These are phyloP conservation scores for Dichotomocladium elegans DNA, from an alignment of 371 early-diverging fungal genomes.

Conservation along the genomic window DNA sequence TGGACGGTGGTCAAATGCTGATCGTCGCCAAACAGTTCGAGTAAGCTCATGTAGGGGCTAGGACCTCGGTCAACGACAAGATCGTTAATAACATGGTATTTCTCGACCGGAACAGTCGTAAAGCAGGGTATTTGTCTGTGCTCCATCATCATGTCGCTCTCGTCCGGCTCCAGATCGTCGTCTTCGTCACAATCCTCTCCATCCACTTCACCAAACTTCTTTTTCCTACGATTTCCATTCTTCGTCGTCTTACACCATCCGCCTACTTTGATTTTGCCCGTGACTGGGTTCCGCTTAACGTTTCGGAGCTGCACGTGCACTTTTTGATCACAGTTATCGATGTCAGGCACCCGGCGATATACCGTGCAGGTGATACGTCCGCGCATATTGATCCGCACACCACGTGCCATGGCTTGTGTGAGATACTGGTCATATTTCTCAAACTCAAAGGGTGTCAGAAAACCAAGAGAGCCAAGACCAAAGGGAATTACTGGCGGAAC, in stretches of 20 bases:
- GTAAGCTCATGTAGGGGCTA: conserved; percentile 79
- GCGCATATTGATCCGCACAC: conserved; percentile 81
- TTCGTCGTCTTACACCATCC: conserved; percentile 28
- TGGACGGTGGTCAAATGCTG: conserved; percentile 80
- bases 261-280: conserved; percentile 44
- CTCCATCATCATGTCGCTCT: conserved; percentile 13
- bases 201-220: conserved; percentile 48
- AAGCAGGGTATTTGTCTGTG: conserved; percentile 41
- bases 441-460: conserved; percentile 87
- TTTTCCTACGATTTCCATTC: conserved; percentile 6
- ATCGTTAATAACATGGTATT: conserved; percentile 74
- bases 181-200: conserved; percentile 27
- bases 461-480: conserved; percentile 87
- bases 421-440: conserved; percentile 55
- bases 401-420: conserved; percentile 58
- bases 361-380: conserved; percentile 88
- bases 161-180: conserved; percentile 5
- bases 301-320: conserved; percentile 29
- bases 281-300: conserved; percentile 37
- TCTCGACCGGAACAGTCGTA: conserved; percentile 47
- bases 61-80: conserved; percentile 91
- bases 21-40: conserved; percentile 92
- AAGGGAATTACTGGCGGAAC: conserved; percentile 92
- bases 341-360: conserved; percentile 51
- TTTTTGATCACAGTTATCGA: conserved; percentile 13